These are phyloP conservation scores for Staphylotrichum longicolle DNA, from an alignment of 495 filamentous ascomycete genomes.

Conservation along the genomic window DNA sequence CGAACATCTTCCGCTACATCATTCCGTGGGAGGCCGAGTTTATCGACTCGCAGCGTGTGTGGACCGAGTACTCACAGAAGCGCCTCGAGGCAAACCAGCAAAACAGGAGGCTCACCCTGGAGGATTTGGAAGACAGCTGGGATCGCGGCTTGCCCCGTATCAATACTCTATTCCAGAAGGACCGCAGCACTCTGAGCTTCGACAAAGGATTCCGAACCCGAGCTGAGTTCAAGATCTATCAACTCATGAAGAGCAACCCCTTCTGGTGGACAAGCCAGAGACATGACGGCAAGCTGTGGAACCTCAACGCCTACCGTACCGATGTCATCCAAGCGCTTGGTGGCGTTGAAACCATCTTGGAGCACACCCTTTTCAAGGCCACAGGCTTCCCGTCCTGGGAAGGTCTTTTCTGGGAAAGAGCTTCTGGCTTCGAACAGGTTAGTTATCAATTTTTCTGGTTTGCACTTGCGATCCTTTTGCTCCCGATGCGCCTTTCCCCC, in stretches of 20 bases:
- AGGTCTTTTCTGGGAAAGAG: constrained; percentile 97
- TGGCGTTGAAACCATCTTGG: constrained; percentile 99
- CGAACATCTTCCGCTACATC: constrained; percentile 99
- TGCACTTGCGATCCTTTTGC: neutral
- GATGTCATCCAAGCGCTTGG: constrained; percentile 98
- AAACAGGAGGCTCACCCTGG: constrained; percentile 89
- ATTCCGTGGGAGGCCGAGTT: constrained; percentile 99
- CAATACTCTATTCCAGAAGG: constrained; percentile 99
- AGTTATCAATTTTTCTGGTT: neutral
- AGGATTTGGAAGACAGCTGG: constrained; percentile 99
- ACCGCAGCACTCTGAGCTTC: constrained; percentile 94
- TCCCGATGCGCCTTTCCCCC: neutral
- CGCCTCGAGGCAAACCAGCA: constrained; percentile 95
- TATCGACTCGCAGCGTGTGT: constrained; percentile 97
- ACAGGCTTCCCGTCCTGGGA: constrained; percentile 99
- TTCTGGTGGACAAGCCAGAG: constrained; percentile 99
- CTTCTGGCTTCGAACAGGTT: constrained; percentile 64
- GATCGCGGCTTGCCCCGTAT: constrained; percentile 97
- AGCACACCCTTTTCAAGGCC: constrained; percentile 97
- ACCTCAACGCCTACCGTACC: constrained; percentile 94
- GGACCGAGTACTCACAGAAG: constrained; percentile 99
- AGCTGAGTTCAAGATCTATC: constrained; percentile 97
- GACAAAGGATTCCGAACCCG: constrained; percentile 97
- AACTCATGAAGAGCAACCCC: constrained; percentile 98
- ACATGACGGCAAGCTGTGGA: constrained; percentile 98